Percentiles rank a stretch among this genome's conserved stretches.
Conservation (phyloP, 495 filamentous ascomycete genomes). For the Friedmanniomyces simplex region DNA sequence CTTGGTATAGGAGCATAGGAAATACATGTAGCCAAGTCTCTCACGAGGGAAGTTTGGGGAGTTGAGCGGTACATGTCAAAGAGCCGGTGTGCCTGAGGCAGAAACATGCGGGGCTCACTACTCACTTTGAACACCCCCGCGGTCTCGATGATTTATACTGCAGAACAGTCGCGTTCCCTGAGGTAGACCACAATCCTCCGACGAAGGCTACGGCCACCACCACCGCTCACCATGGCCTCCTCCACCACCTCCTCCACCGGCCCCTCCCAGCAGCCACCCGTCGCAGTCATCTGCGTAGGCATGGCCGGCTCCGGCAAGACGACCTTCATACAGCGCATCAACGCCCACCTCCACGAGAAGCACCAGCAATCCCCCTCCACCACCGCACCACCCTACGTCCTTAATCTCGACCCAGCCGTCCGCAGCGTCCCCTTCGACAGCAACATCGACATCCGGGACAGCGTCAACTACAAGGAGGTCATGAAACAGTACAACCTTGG, state of each 20-base stretch:
- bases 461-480: conserved; percentile 98
- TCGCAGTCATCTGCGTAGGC: conserved; percentile 86
- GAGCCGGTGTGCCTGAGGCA: too few species aligned
- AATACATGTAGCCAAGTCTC: too few species aligned
- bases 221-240: conserved; percentile 21
- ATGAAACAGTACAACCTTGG: conserved; percentile 99
- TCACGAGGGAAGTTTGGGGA: too few species aligned
- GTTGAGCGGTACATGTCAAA: too few species aligned
- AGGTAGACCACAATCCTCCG: background rate
- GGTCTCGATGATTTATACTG: too few species aligned
- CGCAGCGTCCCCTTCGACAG: conserved; percentile 89
- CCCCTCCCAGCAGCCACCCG: conserved; percentile 33
- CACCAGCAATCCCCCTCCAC: conserved; percentile 26
- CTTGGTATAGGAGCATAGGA: too few species aligned
- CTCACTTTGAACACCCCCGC: too few species aligned
- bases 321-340: conserved; percentile 97
- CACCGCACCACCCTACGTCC: conserved; percentile 66
- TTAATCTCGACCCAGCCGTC: conserved; percentile 96
- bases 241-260: background rate
- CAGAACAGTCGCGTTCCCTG: too few species aligned
- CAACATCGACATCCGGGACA: conserved; percentile 97
- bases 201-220: background rate
- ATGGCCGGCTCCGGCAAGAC: conserved; percentile 99
- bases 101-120: too few species aligned
- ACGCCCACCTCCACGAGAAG: conserved; percentile 72